Evolutionary conservation across 2,329 filamentous ascomycete species (phyloP).

Genomic region (Pestalotiopsis fici): DNA sequence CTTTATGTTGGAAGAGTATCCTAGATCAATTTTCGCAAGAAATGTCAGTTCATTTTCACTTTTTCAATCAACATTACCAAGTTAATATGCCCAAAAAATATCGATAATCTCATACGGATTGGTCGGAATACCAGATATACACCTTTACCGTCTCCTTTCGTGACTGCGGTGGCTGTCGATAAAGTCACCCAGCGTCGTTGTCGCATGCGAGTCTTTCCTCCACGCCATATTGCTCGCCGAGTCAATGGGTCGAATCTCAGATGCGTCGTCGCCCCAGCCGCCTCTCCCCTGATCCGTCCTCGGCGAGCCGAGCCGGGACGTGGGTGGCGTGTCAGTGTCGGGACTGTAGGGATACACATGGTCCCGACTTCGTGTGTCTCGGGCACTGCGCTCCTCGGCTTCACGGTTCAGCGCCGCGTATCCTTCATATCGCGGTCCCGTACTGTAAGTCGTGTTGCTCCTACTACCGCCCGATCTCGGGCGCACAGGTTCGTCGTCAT

Average conservation of each 20-base stretch:
- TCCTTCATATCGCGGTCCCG: neutral
- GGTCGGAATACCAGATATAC: too few species aligned
- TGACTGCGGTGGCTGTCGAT: neutral
- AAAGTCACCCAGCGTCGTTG: slow-evolving; percentile 4
- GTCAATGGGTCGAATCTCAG: slow-evolving; percentile 9
- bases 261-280: neutral
- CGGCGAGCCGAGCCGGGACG: neutral
- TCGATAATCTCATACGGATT: too few species aligned
- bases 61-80: too few species aligned
- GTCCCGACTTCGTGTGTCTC: neutral
- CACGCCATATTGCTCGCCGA: slow-evolving; percentile 12
- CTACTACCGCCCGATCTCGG: neutral
- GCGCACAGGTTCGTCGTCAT: neutral
- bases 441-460: neutral
- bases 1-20: too few species aligned
- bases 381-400: neutral
- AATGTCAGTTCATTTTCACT: too few species aligned
- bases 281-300: slow-evolving; percentile 11
- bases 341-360: neutral
- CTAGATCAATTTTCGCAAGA: too few species aligned
- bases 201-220: neutral
- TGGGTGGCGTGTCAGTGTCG: neutral
- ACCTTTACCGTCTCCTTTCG: neutral
- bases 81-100: too few species aligned
- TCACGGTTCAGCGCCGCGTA: neutral